Base-by-base conservation (phyloP, 257 asterid species). In the Solanum acaule region DNA sequence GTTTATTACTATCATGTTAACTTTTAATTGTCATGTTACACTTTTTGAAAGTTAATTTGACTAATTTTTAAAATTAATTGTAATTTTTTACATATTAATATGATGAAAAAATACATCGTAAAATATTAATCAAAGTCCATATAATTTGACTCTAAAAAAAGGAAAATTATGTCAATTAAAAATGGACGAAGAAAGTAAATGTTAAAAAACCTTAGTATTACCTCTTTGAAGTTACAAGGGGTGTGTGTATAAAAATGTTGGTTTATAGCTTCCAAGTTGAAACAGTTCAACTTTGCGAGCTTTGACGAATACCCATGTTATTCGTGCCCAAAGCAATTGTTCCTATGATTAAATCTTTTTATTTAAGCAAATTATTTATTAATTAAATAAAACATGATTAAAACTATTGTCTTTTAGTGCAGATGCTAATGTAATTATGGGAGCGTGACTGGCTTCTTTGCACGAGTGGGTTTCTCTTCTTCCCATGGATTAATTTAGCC, bases 401-500 rank as follows among this genome's bases (percentile, higher is more conserved):
- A 34, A n/a, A 34, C 13, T 73, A 25, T 77, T 34, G 27, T 86
- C 77, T 9, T 56, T 68, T 79, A 77, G 34, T 49, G 79, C 71
- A 70, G 59, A 63, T 40, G 25, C 35, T 37, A 63, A 44, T 67
- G 86, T 88, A 75, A 89, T 91, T 83, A 85, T 79, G 78, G 87
- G 88, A 93, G 96, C 98, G 93, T 92, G 96, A 89, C 81, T 86
- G 90, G 76, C 46, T 88, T 85, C 86, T 91, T 90, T 91, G 94
- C 97, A 91, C 95, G 98, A 91, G 94, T 89, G 96, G 86, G 27
- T 73, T 83, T 93, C 95, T 89, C 98, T 86, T 87, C 68, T 91
- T 84, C 89, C 93, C 56, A 90, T 33, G 14, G 67, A 44, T 42
- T 81, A 81, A 46, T 81, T 46, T 46, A 14, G 13, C 81, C 15